Percentiles rank a stretch among this genome's conserved stretches.
These are phyloP conservation scores for Mycosphaerella arachidis DNA, from an alignment of 2,329 filamentous ascomycete species.

Conservation along the genomic window DNA sequence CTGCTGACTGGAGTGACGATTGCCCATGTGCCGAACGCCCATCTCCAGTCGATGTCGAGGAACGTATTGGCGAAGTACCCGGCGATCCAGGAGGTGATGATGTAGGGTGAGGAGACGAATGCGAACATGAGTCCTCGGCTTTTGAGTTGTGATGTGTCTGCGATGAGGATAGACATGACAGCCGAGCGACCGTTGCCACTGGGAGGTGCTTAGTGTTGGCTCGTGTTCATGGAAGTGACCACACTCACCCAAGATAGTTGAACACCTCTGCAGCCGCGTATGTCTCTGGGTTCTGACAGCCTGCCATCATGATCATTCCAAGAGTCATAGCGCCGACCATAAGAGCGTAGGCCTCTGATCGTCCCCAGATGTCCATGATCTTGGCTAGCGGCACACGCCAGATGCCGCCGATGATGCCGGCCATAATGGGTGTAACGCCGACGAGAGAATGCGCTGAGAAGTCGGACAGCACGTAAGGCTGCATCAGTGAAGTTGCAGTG, in stretches of 20 bases:
- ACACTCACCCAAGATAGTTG: constrained; percentile 20
- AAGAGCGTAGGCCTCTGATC: constrained; percentile 37
- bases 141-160: constrained; percentile 29
- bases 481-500: constrained; percentile 38
- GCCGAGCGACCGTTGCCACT: too few relatives aligned
- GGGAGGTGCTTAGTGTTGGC: too few relatives aligned
- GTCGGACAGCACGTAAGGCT: constrained; percentile 39
- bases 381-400: constrained; percentile 38
- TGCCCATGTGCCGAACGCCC: constrained; percentile 30
- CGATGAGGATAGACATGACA: constrained; percentile 27
- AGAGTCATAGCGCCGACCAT: constrained; percentile 28
- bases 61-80: constrained; percentile 25
- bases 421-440: constrained; percentile 35
- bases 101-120: constrained; percentile 29
- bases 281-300: constrained; percentile 22
- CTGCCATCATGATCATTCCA: constrained; percentile 30
- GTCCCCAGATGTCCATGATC: constrained; percentile 40
- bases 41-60: constrained; percentile 26
- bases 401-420: constrained; percentile 35
- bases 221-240: constrained; percentile 11
- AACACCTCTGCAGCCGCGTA: constrained; percentile 31
- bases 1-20: constrained; percentile 28
- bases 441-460: constrained; percentile 35
- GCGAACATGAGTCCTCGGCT: constrained; percentile 29
- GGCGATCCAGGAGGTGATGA: constrained; percentile 28